Percentiles rank a stretch among this genome's conserved stretches.
Evolutionary conservation across 306 rosid species (phyloP).

Genomic region (Mucuna pruriens): DNA sequence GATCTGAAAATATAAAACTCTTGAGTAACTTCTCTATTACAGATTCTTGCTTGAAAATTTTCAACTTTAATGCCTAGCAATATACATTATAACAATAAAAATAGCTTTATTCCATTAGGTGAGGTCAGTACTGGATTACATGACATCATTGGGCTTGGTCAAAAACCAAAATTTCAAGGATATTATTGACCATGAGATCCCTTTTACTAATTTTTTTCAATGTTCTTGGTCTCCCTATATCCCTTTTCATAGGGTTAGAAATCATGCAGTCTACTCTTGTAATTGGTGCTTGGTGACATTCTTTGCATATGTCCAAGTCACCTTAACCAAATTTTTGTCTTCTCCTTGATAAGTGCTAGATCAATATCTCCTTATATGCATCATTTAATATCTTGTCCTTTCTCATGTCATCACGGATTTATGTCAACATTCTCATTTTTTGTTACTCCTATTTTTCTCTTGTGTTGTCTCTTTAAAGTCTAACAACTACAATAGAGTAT

Average conservation of each 20-base stretch:
- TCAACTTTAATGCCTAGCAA: neutral
- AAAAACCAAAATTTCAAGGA: neutral
- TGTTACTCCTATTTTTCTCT: neutral
- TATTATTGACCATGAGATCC: neutral
- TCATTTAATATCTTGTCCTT: neutral
- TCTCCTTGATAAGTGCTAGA: neutral
- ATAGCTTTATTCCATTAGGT: neutral
- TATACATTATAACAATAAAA: neutral
- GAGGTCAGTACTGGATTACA: neutral
- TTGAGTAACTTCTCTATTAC: constrained; percentile 5
- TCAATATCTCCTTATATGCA: neutral
- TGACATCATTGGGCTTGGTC: neutral
- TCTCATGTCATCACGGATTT: neutral
- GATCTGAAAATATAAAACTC: constrained; percentile 1
- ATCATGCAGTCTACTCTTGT: neutral
- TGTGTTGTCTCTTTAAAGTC: neutral
- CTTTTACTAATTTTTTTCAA: neutral
- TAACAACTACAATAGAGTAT: neutral
- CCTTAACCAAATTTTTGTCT: neutral
- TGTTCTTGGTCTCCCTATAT: neutral
- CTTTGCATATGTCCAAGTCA: neutral
- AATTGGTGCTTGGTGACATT: neutral
- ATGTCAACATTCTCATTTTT: neutral
- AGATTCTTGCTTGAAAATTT: neutral
- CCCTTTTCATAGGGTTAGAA: neutral